phyloP scores from a whole-genome alignment of 805 yeast genomes.

The Priceomyces fermenticarens region DNA sequence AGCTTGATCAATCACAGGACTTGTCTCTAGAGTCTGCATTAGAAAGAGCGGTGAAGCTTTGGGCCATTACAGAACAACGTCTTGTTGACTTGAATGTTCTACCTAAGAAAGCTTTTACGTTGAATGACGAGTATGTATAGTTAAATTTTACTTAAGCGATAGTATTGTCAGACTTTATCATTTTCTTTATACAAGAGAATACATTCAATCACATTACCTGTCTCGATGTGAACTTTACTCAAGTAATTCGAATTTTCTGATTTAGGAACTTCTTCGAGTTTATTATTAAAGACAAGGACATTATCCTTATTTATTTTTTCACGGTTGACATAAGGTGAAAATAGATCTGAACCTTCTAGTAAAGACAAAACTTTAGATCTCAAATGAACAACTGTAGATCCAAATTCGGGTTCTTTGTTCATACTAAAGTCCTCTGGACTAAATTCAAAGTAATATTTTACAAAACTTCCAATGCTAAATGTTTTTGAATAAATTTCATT shows the following conservation, averaged over 20 bases:
- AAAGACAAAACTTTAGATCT: constrained; percentile 55
- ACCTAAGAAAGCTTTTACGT: constrained; percentile 20
- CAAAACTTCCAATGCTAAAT: constrained; percentile 19
- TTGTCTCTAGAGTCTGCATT: constrained; percentile 38
- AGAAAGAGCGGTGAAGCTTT: constrained; percentile 54
- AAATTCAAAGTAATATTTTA: constrained; percentile 70
- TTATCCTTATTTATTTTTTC: constrained; percentile 10
- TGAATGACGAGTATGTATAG: constrained; percentile 16
- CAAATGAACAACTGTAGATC: constrained; percentile 64
- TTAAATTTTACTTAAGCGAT: constrained; percentile 1
- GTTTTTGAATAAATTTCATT: constrained; percentile 13
- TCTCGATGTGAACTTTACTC: constrained; percentile 37
- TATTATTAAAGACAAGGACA: constrained; percentile 30
- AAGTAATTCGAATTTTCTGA: constrained; percentile 27
- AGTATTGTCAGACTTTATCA: not conserved
- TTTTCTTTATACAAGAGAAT: constrained; percentile 10
- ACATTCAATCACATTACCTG: constrained; percentile 40
- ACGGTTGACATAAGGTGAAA: constrained; percentile 12
- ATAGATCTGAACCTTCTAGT: constrained; percentile 42
- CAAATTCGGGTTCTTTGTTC: constrained; percentile 60
- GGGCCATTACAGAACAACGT: constrained; percentile 64
- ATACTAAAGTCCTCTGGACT: constrained; percentile 74
- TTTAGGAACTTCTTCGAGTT: constrained; percentile 19
- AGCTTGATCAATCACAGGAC: constrained; percentile 17
- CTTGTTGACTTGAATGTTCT: constrained; percentile 33